Percentiles rank a stretch among this genome's conserved stretches.
These are phyloP conservation scores for Candida dendrica DNA, from an alignment of 805 yeast species.

Conservation along the genomic window DNA sequence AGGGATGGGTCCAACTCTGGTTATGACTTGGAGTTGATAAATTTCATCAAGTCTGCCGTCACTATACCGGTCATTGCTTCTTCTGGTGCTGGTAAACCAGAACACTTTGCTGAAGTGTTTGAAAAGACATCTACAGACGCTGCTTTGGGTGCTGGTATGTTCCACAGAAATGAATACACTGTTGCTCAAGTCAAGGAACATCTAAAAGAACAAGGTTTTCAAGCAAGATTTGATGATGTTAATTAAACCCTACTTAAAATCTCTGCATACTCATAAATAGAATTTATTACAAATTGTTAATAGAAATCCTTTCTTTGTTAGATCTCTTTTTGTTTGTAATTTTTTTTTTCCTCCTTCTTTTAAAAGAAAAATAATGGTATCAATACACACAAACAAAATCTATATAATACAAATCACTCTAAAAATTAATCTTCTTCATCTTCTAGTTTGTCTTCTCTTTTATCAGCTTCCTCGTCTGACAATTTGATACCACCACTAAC, in stretches of 20 bases:
- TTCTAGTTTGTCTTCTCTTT: slow-evolving; percentile 43
- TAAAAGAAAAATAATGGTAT: too few relatives aligned
- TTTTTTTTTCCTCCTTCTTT: too few relatives aligned
- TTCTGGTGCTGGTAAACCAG: slow-evolving; percentile 94
- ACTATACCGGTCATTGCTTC: slow-evolving; percentile 94
- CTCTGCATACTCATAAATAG: background rate
- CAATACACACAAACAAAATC: too few relatives aligned
- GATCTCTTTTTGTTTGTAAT: too few relatives aligned
- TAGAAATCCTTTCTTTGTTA: background rate
- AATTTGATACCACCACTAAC: slow-evolving; percentile 69
- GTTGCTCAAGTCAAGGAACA: slow-evolving; percentile 76
- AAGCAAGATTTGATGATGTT: slow-evolving; percentile 60
- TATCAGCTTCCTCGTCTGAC: slow-evolving; percentile 32
- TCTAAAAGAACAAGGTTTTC: slow-evolving; percentile 51
- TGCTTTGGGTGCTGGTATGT: slow-evolving; percentile 97
- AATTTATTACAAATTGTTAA: background rate
- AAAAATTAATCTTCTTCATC: slow-evolving; percentile 40
- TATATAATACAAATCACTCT: too few relatives aligned
- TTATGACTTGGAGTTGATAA: slow-evolving; percentile 77
- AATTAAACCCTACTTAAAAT: too few relatives aligned
- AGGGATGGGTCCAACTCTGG: slow-evolving; percentile 97
- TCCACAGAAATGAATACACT: slow-evolving; percentile 90
- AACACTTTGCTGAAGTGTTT: slow-evolving; percentile 86
- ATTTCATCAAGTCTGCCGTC: slow-evolving; percentile 70
- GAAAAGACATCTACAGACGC: slow-evolving; percentile 82